Conservation (phyloP, 1,284 basidiomycete species). For the Fomitopsis schrenkii region DNA sequence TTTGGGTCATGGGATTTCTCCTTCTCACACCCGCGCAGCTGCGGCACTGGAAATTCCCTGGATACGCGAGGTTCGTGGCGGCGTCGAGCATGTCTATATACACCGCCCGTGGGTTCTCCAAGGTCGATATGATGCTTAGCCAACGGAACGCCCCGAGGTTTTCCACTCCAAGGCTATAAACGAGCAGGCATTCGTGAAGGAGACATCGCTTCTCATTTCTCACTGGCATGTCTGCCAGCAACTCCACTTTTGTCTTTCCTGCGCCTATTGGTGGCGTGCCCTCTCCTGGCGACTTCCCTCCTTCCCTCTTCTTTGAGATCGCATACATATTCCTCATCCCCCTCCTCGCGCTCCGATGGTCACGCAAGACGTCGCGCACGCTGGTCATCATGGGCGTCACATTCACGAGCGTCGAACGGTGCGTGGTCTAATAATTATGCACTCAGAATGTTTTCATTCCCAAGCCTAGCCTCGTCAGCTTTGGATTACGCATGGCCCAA, state of each 20-base stretch:
- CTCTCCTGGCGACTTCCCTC: slow-evolving; percentile 12
- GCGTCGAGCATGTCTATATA: no score
- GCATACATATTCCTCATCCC: slow-evolving; percentile 12
- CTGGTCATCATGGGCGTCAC: slow-evolving; percentile 8
- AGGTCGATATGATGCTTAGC: no score
- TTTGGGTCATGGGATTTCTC: no score
- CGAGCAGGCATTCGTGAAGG: no score
- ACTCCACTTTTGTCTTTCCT: slow-evolving; percentile 8
- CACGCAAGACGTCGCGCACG: slow-evolving; percentile 7
- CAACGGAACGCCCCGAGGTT: no score
- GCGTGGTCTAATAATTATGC: background rate
- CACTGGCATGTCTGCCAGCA: background rate
- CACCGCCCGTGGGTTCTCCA: no score
- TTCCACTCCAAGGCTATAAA: no score
- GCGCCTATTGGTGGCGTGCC: slow-evolving; percentile 18
- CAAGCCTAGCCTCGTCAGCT: slow-evolving; percentile 16
- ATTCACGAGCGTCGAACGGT: slow-evolving; percentile 13
- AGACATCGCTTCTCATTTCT: background rate
- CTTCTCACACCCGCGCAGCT: no score
- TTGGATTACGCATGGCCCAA: slow-evolving; percentile 26
- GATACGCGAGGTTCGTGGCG: no score
- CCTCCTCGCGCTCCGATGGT: slow-evolving; percentile 9
- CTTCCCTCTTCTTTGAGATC: slow-evolving; percentile 12
- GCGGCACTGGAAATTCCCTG: no score
- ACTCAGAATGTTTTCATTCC: background rate